These are phyloP conservation scores for Globisporangium mamillatum DNA, from an alignment of 352 stramenopile species.

Conservation along the genomic window DNA sequence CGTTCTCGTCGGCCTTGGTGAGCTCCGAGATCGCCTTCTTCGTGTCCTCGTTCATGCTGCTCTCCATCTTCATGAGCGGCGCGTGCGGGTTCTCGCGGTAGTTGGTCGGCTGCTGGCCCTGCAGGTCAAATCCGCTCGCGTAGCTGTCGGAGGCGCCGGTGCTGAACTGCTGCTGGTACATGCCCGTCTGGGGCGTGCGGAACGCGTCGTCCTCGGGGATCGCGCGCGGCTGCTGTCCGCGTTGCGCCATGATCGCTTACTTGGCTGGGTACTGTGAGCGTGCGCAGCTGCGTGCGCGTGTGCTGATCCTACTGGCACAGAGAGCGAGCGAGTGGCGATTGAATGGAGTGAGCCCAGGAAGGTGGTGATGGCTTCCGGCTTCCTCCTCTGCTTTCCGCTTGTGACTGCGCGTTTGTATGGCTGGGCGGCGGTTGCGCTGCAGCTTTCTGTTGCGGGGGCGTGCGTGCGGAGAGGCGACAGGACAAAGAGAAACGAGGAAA, in stretches of 20 bases:
- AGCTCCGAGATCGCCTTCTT: conserved; percentile 68
- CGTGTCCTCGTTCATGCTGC: conserved; percentile 26
- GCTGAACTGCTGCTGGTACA: conserved; percentile 16
- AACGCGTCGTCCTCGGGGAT: conserved; percentile 27
- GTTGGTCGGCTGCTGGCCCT: conserved; percentile 3
- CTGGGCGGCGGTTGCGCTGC: background rate
- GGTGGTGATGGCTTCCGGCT: background rate
- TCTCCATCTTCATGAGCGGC: conserved; percentile 17
- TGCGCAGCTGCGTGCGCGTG: background rate
- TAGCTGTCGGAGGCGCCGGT: background rate
- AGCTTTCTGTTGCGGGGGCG: background rate
- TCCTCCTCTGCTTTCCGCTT: background rate
- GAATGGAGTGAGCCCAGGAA: background rate
- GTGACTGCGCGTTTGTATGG: conserved; percentile 5
- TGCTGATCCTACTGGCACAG: background rate
- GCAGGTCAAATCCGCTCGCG: conserved; percentile 3
- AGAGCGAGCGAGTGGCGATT: background rate
- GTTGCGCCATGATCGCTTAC: background rate
- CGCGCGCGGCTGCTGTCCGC: conserved; percentile 1
- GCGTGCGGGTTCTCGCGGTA: background rate
- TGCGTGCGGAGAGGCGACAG: background rate
- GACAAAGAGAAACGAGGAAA: background rate
- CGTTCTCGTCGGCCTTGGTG: conserved; percentile 49
- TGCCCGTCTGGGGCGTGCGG: conserved; percentile 14
- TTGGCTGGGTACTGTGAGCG: background rate